A percentile compares a stretch with the other conserved stretches of the same genome.
These are phyloP conservation scores for Stagonosporopsis rhizophila DNA, from an alignment of 2,329 filamentous ascomycete genomes.

Conservation along the genomic window DNA sequence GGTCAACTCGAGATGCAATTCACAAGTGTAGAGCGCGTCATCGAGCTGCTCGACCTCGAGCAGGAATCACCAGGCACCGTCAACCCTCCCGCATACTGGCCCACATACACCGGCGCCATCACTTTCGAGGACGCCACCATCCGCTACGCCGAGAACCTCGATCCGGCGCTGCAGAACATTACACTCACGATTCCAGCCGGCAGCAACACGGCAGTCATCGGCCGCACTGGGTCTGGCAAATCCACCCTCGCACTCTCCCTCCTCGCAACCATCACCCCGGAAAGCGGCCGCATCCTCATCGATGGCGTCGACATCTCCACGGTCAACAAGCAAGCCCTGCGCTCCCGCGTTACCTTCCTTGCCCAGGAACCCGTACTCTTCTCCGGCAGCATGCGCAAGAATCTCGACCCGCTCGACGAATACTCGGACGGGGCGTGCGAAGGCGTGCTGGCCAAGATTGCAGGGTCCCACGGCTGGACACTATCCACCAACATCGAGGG, in stretches of 20 bases:
- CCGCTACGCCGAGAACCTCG: constrained; percentile 78
- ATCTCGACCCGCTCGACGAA: constrained; percentile 67
- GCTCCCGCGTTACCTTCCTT: constrained; percentile 69
- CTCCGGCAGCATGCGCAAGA: constrained; percentile 66
- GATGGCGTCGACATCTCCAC: constrained; percentile 67
- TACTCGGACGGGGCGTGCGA: constrained; percentile 63
- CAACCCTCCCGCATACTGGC: constrained; percentile 78
- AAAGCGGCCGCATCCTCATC: constrained; percentile 64
- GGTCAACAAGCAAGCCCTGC: constrained; percentile 65
- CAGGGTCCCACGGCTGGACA: constrained; percentile 62
- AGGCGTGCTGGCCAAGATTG: constrained; percentile 62
- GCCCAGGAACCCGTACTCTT: constrained; percentile 73
- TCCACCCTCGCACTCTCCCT: constrained; percentile 73
- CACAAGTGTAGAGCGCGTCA: constrained; percentile 84
- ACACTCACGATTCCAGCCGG: constrained; percentile 79
- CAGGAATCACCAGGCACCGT: constrained; percentile 73
- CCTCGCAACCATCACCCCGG: constrained; percentile 61
- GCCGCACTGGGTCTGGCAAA: constrained; percentile 80
- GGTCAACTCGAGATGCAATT: constrained; percentile 91
- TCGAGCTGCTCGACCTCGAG: constrained; percentile 80
- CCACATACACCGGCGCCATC: constrained; percentile 73
- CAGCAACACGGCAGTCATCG: constrained; percentile 79
- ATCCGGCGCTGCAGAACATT: constrained; percentile 73
- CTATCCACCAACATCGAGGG: constrained; percentile 64
- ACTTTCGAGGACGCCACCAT: constrained; percentile 79